These are phyloP conservation scores for Pythium sp. DNA, from an alignment of 352 stramenopile genomes.

Conservation along the genomic window DNA sequence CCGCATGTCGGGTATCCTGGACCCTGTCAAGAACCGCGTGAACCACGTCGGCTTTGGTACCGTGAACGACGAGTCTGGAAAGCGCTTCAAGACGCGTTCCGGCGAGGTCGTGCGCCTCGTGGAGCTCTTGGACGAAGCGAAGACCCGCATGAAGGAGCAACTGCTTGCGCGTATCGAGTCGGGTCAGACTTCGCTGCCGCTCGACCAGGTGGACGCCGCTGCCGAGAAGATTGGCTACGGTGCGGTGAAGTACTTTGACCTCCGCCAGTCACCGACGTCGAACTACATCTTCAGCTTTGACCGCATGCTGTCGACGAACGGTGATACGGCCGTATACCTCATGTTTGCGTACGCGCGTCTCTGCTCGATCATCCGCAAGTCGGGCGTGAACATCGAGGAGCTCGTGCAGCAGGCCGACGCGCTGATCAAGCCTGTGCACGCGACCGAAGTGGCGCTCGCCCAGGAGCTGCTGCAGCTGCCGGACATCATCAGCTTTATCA, in stretches of 20 bases:
- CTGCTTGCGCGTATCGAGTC: conserved; percentile 91
- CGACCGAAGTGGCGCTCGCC: conserved; percentile 89
- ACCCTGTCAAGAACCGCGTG: conserved; percentile 77
- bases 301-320: conserved; percentile 98
- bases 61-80: conserved; percentile 85
- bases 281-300: conserved; percentile 99
- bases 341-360: conserved; percentile 99
- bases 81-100: conserved; percentile 98
- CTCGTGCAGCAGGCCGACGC: conserved; percentile 54
- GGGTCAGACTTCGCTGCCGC: conserved; percentile 83
- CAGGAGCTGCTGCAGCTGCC: conserved; percentile 95
- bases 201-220: conserved; percentile 91
- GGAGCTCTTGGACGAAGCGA: conserved; percentile 98
- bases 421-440: conserved; percentile 65
- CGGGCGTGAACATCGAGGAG: conserved; percentile 79
- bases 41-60: conserved; percentile 86
- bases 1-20: conserved; percentile 71
- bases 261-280: conserved; percentile 96
- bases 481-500: conserved; percentile 93
- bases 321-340: conserved; percentile 99
- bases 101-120: conserved; percentile 98
- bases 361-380: conserved; percentile 96
- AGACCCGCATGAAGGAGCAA: conserved; percentile 92
- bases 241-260: conserved; percentile 99
- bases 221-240: conserved; percentile 97